Base-by-base conservation (phyloP, 208 protist genomes). In the Kentomonas sorsogonicus region DNA sequence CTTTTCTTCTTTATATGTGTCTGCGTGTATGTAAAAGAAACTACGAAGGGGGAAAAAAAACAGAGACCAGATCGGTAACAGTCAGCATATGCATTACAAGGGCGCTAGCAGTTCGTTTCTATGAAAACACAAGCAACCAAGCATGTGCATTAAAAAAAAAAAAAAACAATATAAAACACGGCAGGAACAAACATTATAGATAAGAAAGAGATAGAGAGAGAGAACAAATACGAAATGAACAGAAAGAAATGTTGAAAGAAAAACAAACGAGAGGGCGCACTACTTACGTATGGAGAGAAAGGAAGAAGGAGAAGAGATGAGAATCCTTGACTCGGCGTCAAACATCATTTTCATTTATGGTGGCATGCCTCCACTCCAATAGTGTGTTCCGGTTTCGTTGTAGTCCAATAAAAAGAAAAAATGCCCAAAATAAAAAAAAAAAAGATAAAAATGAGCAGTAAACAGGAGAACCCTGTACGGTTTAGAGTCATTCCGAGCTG, bases 271-370 rank as follows among this genome's bases (percentile, higher is more conserved):
- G 15, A 60, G 18, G 30, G 7, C n/a, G 16, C 34, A 47, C 30
- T 45, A 50, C 62, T 47, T 53, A 30, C 46, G 36, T 66, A 30
- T 56, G 51, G 20, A 40, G 25, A 41, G 34, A 26, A 59, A 54
- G 7, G 4, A 22, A 23, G 9, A 41, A 41, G 7, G 5, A 40
- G 31, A 40, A 31, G 6, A 50, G 25, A n/a, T 52, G n/a, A 13
- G 4, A 3, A 0, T 44, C 51, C 20, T 48, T 46, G 46, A 15
- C 36, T 41, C 3, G 0, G 3, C 23, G 33, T 26, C n/a, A 4
- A 41, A 25, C 27, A n/a, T n/a, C n/a, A n/a, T n/a, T n/a, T n/a
- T n/a, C n/a, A n/a, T n/a, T n/a, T n/a, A n/a, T n/a, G n/a, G n/a
- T n/a, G n/a, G n/a, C n/a, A n/a, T n/a, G n/a, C n/a, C n/a, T n/a